Conservation (phyloP, 805 yeast species). For the Scheffersomyces amazonensis region DNA sequence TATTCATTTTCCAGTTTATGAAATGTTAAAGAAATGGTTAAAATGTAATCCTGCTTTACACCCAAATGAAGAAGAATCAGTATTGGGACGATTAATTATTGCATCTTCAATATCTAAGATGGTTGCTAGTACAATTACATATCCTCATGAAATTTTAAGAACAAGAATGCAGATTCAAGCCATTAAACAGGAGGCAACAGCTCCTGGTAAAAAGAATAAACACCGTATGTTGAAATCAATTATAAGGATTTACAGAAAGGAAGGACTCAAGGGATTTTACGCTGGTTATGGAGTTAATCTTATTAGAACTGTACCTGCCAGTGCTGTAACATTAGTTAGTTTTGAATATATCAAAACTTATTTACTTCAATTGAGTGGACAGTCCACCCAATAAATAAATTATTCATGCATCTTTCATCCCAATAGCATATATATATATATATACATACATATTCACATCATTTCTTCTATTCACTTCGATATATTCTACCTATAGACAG, state of each 20-base stretch:
- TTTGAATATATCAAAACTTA: constrained; percentile 76
- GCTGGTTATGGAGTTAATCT: constrained; percentile 86
- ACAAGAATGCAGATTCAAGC: constrained; percentile 80
- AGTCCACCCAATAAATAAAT: too few relatives aligned
- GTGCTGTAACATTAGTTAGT: constrained; percentile 91
- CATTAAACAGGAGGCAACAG: constrained; percentile 11
- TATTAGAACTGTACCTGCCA: constrained; percentile 89
- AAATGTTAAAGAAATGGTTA: constrained; percentile 63
- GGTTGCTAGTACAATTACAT: constrained; percentile 84
- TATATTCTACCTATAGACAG: too few relatives aligned
- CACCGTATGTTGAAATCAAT: constrained; percentile 28
- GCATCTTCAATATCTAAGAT: constrained; percentile 85
- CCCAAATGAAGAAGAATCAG: constrained; percentile 3
- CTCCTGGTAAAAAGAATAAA: constrained; percentile 8
- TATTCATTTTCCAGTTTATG: constrained; percentile 93
- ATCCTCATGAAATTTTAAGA: constrained; percentile 93
- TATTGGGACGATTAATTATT: constrained; percentile 29
- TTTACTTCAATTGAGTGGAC: constrained; percentile 35
- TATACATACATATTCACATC: too few relatives aligned
- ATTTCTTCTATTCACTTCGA: too few relatives aligned
- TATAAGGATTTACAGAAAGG: constrained; percentile 49
- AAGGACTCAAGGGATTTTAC: constrained; percentile 82
- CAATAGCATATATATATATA: too few relatives aligned
- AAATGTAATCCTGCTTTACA: constrained; percentile 11
- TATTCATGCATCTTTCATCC: too few relatives aligned